phyloP scores from a whole-genome alignment of 441 rosid species.

The Populus hybrid region DNA sequence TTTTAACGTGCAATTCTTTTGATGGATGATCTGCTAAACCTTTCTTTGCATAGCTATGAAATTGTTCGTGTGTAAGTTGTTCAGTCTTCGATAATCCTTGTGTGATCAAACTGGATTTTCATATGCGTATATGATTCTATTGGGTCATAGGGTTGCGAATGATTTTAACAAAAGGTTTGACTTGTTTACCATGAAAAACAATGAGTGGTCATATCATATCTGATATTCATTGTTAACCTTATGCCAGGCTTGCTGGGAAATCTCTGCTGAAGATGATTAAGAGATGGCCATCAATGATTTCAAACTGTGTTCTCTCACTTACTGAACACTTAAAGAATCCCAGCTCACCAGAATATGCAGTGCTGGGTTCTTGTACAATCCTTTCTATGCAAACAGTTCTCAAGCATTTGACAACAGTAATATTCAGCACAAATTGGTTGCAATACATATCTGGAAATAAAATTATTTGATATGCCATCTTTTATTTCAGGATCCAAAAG shows the following conservation, averaged over 20 bases:
- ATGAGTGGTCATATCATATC: constrained; percentile 3
- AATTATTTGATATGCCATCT: constrained; percentile 33
- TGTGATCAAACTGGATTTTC: constrained; percentile 7
- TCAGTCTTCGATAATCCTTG: constrained; percentile 19
- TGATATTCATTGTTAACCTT: constrained; percentile 34
- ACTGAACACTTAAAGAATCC: constrained; percentile 65
- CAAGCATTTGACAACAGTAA: constrained; percentile 92
- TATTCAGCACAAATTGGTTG: constrained; percentile 28
- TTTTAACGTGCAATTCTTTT: constrained; percentile 37
- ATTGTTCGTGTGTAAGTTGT: constrained; percentile 90
- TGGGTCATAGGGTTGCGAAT: too few relatives aligned
- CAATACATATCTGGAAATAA: constrained; percentile 12
- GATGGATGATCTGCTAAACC: constrained; percentile 86
- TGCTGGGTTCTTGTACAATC: constrained; percentile 94
- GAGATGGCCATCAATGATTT: constrained; percentile 94
- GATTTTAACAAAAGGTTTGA: too few relatives aligned
- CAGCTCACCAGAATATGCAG: constrained; percentile 67
- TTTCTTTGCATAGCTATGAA: constrained; percentile 92
- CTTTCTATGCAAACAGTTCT: constrained; percentile 91
- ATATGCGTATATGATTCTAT: neutral
- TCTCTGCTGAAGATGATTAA: constrained; percentile 88
- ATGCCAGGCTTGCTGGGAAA: constrained; percentile 88
- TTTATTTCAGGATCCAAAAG: constrained; percentile 74
- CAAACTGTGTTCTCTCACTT: constrained; percentile 82
- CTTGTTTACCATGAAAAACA: neutral